Evolutionary conservation across 1,284 basidiomycete species (phyloP).

Genomic region (Leccinum pachyderme): DNA sequence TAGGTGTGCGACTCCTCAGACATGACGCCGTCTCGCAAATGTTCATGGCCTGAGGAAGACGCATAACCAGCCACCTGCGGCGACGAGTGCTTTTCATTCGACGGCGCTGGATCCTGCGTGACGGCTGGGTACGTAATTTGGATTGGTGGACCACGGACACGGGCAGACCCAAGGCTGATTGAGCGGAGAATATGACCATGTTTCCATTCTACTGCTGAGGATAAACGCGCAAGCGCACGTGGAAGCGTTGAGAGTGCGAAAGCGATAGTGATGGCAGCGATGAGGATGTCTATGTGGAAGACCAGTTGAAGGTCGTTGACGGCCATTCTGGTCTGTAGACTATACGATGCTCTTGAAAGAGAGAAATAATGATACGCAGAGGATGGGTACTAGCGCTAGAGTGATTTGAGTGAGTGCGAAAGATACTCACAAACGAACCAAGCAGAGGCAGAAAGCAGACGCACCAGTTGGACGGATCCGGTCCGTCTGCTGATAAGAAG

Average conservation of each 20-base stretch:
- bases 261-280: slow-evolving; percentile 39
- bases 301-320: slow-evolving; percentile 31
- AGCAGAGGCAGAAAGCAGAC: neutral
- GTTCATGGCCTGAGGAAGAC: slow-evolving; percentile 26
- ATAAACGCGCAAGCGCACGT: slow-evolving; percentile 49
- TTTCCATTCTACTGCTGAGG: slow-evolving; percentile 46
- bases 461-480: slow-evolving; percentile 1
- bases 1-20: slow-evolving; percentile 34
- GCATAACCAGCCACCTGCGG: neutral
- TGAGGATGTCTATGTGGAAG: slow-evolving; percentile 45
- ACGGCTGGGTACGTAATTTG: neutral
- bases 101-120: slow-evolving; percentile 1
- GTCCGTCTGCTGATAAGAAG: slow-evolving; percentile 9
- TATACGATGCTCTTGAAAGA: neutral
- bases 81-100: neutral
- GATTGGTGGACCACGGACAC: slow-evolving; percentile 8
- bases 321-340: slow-evolving; percentile 10
- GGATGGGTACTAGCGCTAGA: slow-evolving; percentile 1
- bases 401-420: neutral
- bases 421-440: slow-evolving; percentile 14
- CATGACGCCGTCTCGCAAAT: slow-evolving; percentile 12
- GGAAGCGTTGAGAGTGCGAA: slow-evolving; percentile 47
- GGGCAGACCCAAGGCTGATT: slow-evolving; percentile 17
- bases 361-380: neutral
- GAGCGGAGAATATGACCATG: slow-evolving; percentile 47